Evolutionary conservation across 306 rosid species (phyloP), one percentile per base, ranked within the genome.

Genomic region (Vicia sativa): DNA sequence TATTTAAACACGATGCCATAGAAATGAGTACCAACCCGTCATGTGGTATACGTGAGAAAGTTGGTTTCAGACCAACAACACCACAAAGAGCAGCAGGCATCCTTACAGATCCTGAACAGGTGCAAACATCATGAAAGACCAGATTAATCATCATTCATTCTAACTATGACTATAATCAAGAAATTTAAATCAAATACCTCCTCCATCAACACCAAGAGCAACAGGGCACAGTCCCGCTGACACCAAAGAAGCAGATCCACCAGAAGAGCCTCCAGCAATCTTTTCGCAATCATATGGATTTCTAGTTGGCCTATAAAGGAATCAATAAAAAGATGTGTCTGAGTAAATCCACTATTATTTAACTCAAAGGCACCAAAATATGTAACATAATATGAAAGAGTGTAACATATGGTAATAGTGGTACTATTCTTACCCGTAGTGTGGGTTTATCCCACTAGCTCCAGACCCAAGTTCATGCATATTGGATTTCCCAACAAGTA

Each of bases 401-500:
- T 42, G 52, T 35, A 62, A 49, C 41, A 65, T 23, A 62, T 45
- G 59, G 18, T 37, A 8, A 31, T 6, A 8, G 37, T 1, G 2
- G 37, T 31, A 5, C 8, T 31, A 21, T 21, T 77, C 73, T 64
- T 84, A 92, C 98, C 96, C 98, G 29, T 92, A 87, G 75, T 92
- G 91, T 37, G 96, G 96, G 78, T 92, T 92, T 58, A 87, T 92
- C 46, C 98, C 98, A 76, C 96, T 92, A 63, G 98, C 85, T 80
- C 98, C 98, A 29, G 92, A 77, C 5, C 98, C 98, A 77, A 92
- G 93, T 79, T 92, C 98, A 80, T 92, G 98, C 98, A 92, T 92
- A 77, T 92, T 92, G 74, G 93, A 87, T 72, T 92, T 92, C 38
- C 98, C 98, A 56, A 92, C 92, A 45, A 92, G 84, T 56, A 90